Evolutionary conservation across 257 asterid genomes (phyloP).

Genomic region (Cinchona pubescens): DNA sequence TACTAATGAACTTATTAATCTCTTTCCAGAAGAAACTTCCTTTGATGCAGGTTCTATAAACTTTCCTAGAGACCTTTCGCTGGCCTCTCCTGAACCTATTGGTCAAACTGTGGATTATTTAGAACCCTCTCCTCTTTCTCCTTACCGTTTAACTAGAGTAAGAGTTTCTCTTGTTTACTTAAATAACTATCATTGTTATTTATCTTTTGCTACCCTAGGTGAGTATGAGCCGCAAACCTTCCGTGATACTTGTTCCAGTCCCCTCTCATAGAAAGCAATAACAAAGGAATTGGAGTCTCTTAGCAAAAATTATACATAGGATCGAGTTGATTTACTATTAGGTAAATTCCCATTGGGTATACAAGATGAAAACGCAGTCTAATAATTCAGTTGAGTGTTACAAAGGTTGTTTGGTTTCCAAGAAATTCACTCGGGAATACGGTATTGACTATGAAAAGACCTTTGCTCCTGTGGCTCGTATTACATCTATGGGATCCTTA

Average conservation of each 20-base stretch:
- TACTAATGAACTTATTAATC: too few relatives aligned
- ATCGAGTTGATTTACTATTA: neutral
- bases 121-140: neutral
- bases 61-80: neutral
- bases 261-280: too few relatives aligned
- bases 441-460: conserved; percentile 5
- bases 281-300: too few relatives aligned
- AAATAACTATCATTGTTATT: too few relatives aligned
- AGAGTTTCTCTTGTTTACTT: neutral
- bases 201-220: too few relatives aligned
- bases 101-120: neutral
- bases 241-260: too few relatives aligned
- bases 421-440: neutral
- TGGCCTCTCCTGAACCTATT: too few relatives aligned
- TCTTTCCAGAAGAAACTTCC: too few relatives aligned
- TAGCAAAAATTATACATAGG: neutral
- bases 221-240: too few relatives aligned
- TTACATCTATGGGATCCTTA: neutral
- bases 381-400: neutral
- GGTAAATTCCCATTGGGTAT: neutral
- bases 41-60: too few relatives aligned
- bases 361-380: too few relatives aligned
- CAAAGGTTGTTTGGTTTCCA: neutral
- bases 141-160: neutral
- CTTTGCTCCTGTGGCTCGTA: too few relatives aligned